phyloP scores from a whole-genome alignment of 345 rosid species.

The Citrus maxima region DNA sequence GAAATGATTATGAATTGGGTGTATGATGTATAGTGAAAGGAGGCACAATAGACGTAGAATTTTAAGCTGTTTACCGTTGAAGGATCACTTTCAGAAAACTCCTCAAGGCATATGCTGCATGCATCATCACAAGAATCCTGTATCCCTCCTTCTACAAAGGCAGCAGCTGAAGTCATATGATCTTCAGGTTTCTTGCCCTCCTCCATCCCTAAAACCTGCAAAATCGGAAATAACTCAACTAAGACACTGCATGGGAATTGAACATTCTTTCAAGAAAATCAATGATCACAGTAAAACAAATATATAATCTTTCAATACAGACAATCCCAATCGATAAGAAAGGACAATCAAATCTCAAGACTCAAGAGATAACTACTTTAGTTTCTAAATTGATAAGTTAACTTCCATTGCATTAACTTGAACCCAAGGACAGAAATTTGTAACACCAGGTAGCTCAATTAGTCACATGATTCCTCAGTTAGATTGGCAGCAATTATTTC shows the following conservation, averaged over 20 bases:
- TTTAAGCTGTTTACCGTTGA: constrained; percentile 44
- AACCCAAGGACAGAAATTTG: neutral
- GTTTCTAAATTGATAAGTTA: neutral
- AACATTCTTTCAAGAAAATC: neutral
- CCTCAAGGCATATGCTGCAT: constrained; percentile 80
- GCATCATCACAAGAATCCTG: constrained; percentile 71
- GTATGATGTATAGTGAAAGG: neutral
- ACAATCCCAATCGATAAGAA: neutral
- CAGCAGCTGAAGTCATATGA: constrained; percentile 61
- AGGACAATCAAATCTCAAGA: neutral
- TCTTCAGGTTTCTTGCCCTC: constrained; percentile 32
- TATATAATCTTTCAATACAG: neutral
- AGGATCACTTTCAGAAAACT: constrained; percentile 61
- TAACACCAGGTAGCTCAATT: neutral
- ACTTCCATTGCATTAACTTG: neutral
- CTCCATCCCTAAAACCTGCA: constrained; percentile 45
- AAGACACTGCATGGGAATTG: neutral
- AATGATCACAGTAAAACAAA: neutral
- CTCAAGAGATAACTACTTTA: neutral
- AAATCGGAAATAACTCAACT: neutral
- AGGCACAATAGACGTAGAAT: neutral
- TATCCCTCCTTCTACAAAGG: constrained; percentile 74
- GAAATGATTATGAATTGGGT: neutral
- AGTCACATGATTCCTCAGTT: neutral
- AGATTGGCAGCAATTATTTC: neutral